Percentiles rank a stretch among this genome's conserved stretches.
These are phyloP conservation scores for Sugiyamaella neomexicana DNA, from an alignment of 1,139 yeast genomes.

Conservation along the genomic window DNA sequence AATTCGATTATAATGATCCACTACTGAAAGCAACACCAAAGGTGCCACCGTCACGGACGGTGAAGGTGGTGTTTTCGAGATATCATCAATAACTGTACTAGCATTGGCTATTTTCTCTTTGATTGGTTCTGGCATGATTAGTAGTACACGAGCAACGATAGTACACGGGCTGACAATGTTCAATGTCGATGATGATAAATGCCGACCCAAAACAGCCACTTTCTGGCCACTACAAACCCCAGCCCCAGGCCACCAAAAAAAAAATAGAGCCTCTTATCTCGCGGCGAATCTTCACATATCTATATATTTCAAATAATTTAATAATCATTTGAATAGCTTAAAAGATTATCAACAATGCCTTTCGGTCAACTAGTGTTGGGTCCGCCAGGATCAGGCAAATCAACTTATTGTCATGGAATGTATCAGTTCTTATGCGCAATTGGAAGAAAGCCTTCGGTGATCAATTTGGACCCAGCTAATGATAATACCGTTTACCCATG, in stretches of 20 bases:
- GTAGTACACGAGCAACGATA: background rate
- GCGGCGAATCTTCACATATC: too few relatives aligned
- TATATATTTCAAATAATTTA: too few relatives aligned
- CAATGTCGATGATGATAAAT: too few relatives aligned
- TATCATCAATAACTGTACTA: background rate
- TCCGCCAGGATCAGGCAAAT: constrained; percentile 97
- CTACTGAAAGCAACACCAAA: constrained; percentile 86
- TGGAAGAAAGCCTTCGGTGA: constrained; percentile 79
- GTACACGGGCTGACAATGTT: too few relatives aligned
- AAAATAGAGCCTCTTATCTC: too few relatives aligned
- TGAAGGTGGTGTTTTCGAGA: constrained; percentile 1
- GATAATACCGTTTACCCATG: constrained; percentile 79
- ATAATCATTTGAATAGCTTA: background rate
- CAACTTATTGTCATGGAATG: constrained; percentile 91
- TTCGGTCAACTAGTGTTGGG: constrained; percentile 95
- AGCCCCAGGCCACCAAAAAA: too few relatives aligned
- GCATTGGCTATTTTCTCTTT: constrained; percentile 8
- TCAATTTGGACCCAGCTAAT: constrained; percentile 95
- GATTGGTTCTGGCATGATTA: constrained; percentile 7
- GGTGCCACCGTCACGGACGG: constrained; percentile 90
- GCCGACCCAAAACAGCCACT: too few relatives aligned
- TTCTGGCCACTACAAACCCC: background rate
- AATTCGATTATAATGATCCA: constrained; percentile 89
- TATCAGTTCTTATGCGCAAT: constrained; percentile 89
- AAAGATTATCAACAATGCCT: too few relatives aligned